A percentile compares a stretch with the other conserved stretches of the same genome.
These are phyloP conservation scores for Ophiocordyceps camponoti-floridani DNA, from an alignment of 2,329 filamentous ascomycete genomes.

Conservation along the genomic window DNA sequence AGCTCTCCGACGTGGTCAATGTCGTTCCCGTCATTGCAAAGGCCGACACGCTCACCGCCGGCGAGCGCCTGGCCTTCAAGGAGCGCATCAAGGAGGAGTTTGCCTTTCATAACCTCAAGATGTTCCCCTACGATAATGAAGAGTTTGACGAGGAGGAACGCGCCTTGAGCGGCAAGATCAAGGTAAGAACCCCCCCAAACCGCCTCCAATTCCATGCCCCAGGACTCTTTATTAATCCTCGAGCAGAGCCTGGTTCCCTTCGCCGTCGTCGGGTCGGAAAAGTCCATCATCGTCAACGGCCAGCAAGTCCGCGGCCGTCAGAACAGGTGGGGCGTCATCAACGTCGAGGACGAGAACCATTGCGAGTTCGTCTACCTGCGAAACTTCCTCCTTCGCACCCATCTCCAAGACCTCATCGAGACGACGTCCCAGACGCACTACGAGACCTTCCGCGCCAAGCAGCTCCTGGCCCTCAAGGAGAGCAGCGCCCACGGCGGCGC, in stretches of 20 bases:
- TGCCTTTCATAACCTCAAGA: conserved; percentile 98
- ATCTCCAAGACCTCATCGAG: conserved; percentile 96
- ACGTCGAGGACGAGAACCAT: conserved; percentile 97
- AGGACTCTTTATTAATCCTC: conserved; percentile 1
- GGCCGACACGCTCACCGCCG: conserved; percentile 85
- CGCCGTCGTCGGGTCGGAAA: conserved; percentile 94
- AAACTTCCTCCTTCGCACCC: conserved; percentile 95
- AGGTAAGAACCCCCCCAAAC: conserved; percentile 42
- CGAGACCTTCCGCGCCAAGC: conserved; percentile 99
- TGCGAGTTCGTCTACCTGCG: conserved; percentile 98
- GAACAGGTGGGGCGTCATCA: conserved; percentile 99
- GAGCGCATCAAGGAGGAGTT: conserved; percentile 99
- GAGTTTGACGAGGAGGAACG: conserved; percentile 97
- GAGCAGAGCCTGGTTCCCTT: conserved; percentile 80
- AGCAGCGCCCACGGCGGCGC: conserved; percentile 72
- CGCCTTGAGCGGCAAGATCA: conserved; percentile 84
- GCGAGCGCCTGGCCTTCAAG: conserved; percentile 95
- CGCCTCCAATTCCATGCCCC: neutral
- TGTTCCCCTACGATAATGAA: conserved; percentile 99
- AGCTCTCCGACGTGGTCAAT: conserved; percentile 97
- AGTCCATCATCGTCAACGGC: conserved; percentile 91
- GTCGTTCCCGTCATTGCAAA: conserved; percentile 98
- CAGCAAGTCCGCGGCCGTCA: conserved; percentile 95
- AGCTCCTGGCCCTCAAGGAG: conserved; percentile 93
- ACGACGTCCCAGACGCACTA: conserved; percentile 99